Evolutionary conservation across 2,329 filamentous ascomycete species (phyloP), one percentile per base, ranked within the genome.

Genomic region (Trichoderma pleuroti): DNA sequence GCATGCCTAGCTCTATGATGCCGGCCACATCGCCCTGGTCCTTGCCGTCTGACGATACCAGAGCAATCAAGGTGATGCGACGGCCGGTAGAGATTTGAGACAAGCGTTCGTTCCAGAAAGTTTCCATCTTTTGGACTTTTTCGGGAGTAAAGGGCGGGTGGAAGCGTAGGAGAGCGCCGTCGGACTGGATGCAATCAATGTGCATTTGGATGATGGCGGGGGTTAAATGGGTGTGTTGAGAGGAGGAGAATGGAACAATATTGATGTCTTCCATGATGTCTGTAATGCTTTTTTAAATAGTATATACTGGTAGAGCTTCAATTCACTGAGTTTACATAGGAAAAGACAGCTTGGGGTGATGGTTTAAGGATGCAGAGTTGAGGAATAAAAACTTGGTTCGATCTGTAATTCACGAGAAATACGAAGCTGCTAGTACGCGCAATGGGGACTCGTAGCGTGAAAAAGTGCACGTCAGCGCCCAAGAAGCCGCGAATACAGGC

Each of bases 111-210:
- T 66, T 46, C 72, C 72, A 73, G n/a, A 73, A 73, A 7, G 9
- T 9, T 21, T 32, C 28, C 70, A 73, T 70, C 14, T 66, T 68
- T 5, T 49, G 32, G 5, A 57, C 59, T 63, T 73, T 72, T 24
- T 59, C 63, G 8, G 49, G 14, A 5, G 62, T 64, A 24, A 73
- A 73, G n/a, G 72, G 72, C 28, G 72, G 70, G 32, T 70, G 70
- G 72, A 72, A 73, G 24, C 72, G 70, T 5, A 73, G 61, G 24
- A 72, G 67, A 18, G 67, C 54, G 68, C 64, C 63, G 16, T 73
- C 72, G 24, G 21, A 36, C 5, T 68, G 24, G 63, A 72, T 68
- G 30, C 59, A 49, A 10, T 72, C 63, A 26, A 70, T 66, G 52
- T 73, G 72, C 42, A 72, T 49, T 59, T 61, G 62, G 24, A 72